Percentiles rank a stretch among this genome's conserved stretches.
Evolutionary conservation across 2,329 filamentous ascomycete species (phyloP).

Genomic region (Pseudocercospora vitis): DNA sequence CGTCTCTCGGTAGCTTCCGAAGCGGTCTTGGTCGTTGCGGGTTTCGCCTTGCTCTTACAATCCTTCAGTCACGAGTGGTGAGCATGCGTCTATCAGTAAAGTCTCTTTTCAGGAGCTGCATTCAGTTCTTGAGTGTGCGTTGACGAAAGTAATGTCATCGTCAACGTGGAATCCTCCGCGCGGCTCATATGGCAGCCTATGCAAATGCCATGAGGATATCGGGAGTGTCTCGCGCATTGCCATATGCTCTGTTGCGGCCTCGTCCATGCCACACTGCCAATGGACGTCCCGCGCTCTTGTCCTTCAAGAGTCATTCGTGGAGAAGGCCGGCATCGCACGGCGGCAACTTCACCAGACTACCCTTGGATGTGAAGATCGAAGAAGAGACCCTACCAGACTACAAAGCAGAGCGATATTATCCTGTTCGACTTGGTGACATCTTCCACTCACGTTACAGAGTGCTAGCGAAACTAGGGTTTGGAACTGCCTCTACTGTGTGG

Average conservation of each 20-base stretch:
- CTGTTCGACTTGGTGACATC: constrained; percentile 38
- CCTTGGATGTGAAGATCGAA: not conserved
- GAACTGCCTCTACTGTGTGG: constrained; percentile 45
- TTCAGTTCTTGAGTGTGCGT: too few species aligned
- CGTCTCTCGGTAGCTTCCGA: too few species aligned
- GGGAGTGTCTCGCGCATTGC: too few species aligned
- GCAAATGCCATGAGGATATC: too few species aligned
- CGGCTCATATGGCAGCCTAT: too few species aligned
- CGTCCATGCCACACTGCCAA: not conserved
- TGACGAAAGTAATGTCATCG: too few species aligned
- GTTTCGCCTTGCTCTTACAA: too few species aligned
- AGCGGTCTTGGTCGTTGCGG: too few species aligned
- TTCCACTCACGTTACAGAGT: constrained; percentile 40
- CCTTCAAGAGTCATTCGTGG: not conserved
- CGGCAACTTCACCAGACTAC: not conserved
- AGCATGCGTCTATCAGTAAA: too few species aligned
- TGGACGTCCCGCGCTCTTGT: not conserved
- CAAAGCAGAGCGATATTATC: constrained; percentile 36
- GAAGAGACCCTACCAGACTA: constrained; percentile 17
- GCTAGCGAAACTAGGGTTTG: constrained; percentile 46
- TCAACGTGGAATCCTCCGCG: too few species aligned
- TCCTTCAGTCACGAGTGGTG: too few species aligned
- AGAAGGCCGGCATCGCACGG: not conserved
- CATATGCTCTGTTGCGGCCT: not conserved
- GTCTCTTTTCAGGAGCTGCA: too few species aligned